Evolutionary conservation across 768 basidiomycete species (phyloP), one percentile per base, ranked within the genome.

Genomic region (Lactifluus volemus): DNA sequence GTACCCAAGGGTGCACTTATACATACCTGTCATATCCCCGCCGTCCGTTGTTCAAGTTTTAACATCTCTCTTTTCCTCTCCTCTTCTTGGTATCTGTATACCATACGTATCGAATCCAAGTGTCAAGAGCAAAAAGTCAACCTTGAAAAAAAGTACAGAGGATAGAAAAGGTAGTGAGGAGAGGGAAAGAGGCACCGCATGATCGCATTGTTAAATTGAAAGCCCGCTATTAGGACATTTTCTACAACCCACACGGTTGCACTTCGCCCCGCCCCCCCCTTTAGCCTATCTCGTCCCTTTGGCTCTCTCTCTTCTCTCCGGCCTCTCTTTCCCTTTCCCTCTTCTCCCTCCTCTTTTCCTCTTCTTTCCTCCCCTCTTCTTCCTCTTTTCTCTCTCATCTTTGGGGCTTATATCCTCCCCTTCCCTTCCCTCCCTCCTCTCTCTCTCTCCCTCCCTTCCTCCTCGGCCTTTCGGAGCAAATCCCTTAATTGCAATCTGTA

Each of bases 171-270:
- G 3, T 3, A n/a, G 44, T 42, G 32, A 42, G 41, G n/a, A 1
- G 39, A 32, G 21, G 42, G 47, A 42, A 11, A 15, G 15, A 10
- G 41, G 47, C 55, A 63, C 61, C 57, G 61, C 61, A 63, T 63
- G 61, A 63, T 58, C 57, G 52, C 57, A 49, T 58, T 58, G 56
- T 49, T 49, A 58, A 58, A 49, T 63, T 63, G 45, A 63, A 63
- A 49, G 56, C 61, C 57, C 61, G 57, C 56, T 19, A 51, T 32
- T 29, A 55, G 59, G 44, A 34, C 67, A 55, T 69, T 71, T 25
- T 75, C 2, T 69, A 66, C 70, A 70, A 72, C 70, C 58, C 58
- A 63, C 58, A 63, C 61, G 61, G 69, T 44, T 30, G 21, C 38
- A 38, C 12, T 38, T 12, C 49, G 12, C 29, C 51, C 34, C 55